Evolutionary conservation across 495 filamentous ascomycete genomes (phyloP), one percentile per base, ranked within the genome.

Genomic region (Penicillium coffeae): DNA sequence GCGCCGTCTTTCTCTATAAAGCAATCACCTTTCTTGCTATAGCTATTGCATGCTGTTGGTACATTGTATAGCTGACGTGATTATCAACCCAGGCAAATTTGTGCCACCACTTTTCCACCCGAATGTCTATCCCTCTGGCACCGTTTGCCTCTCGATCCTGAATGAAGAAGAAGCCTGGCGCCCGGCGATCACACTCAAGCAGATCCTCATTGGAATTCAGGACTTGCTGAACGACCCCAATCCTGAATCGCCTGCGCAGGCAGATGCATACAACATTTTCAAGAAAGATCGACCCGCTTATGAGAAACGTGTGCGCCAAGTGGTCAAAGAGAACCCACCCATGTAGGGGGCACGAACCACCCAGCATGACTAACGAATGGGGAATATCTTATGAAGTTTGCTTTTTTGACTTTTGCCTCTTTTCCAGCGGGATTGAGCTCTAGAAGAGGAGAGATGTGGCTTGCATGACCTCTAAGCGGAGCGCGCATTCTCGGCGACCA

Each of bases 121-220:
- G 0, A 99, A 99, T 62, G 94, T 99, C 59, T 99, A 99, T 64
- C 93, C 93, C 1, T 96, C 92, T 2, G 94, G 93, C 47, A 97
- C 93, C 15, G 94, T 99, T 43, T 99, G 93, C 64, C 80, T 99
- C 10, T 95, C 89, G 13, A 99, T 99, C 56, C 69, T 99, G 48
- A 99, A 99, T 68, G 94, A 99, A 65, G 93, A 99, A 52, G 93
- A 99, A 62, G 93, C 87, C 8, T 99, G 94, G 93, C 90, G 91
- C 64, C 93, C 93, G 8, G 91, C 94, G 1, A 99, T 97, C 62
- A 99, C 94, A 3, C 89, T 97, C 64, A 95, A 95, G 70, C 89
- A 96, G 62, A 95, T 99, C 51, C 81, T 97, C 7, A 80, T 97
- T 2, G 93, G 93, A 34, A 91, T 97, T 41, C 93, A 99, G 66